Evolutionary conservation across 1,284 basidiomycete genomes (phyloP).

Genomic region (Cutaneotrichosporon mucoides): DNA sequence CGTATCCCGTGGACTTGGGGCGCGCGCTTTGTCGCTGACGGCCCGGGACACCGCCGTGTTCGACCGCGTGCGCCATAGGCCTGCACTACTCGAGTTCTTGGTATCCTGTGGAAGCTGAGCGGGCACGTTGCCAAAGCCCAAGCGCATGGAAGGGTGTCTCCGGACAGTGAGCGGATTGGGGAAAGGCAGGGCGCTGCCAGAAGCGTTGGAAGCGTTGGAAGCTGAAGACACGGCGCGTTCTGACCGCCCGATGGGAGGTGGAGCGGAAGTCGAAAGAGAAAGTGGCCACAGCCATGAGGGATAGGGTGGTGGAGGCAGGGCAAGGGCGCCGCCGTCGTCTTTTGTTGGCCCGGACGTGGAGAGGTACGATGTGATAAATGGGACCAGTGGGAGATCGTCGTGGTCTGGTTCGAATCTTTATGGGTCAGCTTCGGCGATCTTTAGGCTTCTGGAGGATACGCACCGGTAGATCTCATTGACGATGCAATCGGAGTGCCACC

Average conservation of each 20-base stretch:
- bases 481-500: slow-evolving; percentile 42
- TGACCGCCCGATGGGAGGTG: not conserved
- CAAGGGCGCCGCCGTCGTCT: slow-evolving; percentile 22
- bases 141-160: slow-evolving; percentile 41
- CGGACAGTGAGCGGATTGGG: slow-evolving; percentile 37
- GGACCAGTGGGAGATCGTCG: slow-evolving; percentile 38
- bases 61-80: slow-evolving; percentile 3
- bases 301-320: slow-evolving; percentile 35
- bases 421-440: not conserved
- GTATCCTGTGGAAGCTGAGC: not conserved
- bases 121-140: slow-evolving; percentile 24
- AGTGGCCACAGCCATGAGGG: slow-evolving; percentile 43
- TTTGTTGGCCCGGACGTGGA: slow-evolving; percentile 13
- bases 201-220: slow-evolving; percentile 6
- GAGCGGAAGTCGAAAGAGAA: slow-evolving; percentile 6
- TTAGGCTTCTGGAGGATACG: slow-evolving; percentile 4
- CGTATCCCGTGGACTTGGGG: not conserved
- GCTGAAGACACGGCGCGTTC: slow-evolving; percentile 12
- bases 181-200: slow-evolving; percentile 28
- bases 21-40: slow-evolving; percentile 2
- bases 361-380: slow-evolving; percentile 40
- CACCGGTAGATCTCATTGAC: slow-evolving; percentile 40
- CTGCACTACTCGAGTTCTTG: not conserved
- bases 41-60: slow-evolving; percentile 3
- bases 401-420: slow-evolving; percentile 41